Conservation (phyloP, 805 yeast genomes). For the Metschnikowia henanensis region DNA sequence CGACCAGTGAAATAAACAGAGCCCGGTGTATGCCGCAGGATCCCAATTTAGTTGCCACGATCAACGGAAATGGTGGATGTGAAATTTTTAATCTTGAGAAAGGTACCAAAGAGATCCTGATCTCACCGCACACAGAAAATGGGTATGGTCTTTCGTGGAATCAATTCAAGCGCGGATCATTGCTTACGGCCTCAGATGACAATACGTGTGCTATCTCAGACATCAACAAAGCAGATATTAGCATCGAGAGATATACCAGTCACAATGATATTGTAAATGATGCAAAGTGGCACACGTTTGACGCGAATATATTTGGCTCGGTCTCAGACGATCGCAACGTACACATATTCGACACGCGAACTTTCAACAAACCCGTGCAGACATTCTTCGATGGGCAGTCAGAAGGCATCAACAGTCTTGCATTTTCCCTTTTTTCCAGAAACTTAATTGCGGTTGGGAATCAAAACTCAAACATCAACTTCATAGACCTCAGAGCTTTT, state of each 20-base stretch:
- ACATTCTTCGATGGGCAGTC: conserved; percentile 27
- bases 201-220: conserved; percentile 64
- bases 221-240: conserved; percentile 20
- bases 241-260: conserved; percentile 13
- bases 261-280: conserved; percentile 72
- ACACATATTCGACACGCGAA: conserved; percentile 54
- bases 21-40: conserved; percentile 71
- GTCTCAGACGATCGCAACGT: conserved; percentile 71
- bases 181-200: conserved; percentile 70
- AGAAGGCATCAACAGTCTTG: conserved; percentile 56
- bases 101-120: conserved; percentile 27
- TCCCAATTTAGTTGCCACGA: conserved; percentile 56
- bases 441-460: conserved; percentile 70
- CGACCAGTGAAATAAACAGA: conserved; percentile 67
- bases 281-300: conserved; percentile 65
- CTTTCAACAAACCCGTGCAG: conserved; percentile 25
- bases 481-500: conserved; percentile 57
- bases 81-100: conserved; percentile 49
- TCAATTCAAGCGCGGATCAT: conserved; percentile 43
- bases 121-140: conserved; percentile 59
- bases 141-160: conserved; percentile 81
- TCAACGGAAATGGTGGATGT: conserved; percentile 65
- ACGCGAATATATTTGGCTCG: conserved; percentile 57
- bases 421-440: conserved; percentile 62
- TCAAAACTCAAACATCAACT: conserved; percentile 60